Conservation (phyloP, 2,329 filamentous ascomycete species). For the Claviceps capensis region DNA sequence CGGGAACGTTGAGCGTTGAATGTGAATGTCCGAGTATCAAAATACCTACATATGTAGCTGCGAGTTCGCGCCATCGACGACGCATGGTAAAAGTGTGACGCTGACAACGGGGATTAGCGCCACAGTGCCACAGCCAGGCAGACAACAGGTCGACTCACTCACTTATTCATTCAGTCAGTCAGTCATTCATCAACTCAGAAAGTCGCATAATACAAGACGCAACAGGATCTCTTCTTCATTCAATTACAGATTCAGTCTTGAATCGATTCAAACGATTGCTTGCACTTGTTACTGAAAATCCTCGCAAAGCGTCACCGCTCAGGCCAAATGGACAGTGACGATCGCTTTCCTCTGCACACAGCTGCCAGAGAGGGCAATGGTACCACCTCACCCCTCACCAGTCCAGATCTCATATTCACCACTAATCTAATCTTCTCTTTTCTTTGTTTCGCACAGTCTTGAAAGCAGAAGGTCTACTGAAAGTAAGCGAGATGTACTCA, state of each 20-base stretch:
- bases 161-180: neutral
- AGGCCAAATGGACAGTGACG: constrained; percentile 22
- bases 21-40: too few species aligned
- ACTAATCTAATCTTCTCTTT: neutral
- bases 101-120: neutral
- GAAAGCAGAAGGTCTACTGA: constrained; percentile 9
- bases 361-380: constrained; percentile 75
- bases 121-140: neutral
- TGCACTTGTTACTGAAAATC: too few species aligned
- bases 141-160: neutral
- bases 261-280: too few species aligned
- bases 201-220: neutral
- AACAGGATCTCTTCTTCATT: neutral
- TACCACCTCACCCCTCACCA: constrained; percentile 22
- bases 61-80: too few species aligned
- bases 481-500: constrained; percentile 2
- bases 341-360: constrained; percentile 74
- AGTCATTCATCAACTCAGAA: too few species aligned
- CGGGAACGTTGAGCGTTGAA: too few species aligned
- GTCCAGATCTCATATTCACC: neutral
- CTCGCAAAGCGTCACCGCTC: neutral
- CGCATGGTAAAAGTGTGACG: constrained; percentile 13
- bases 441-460: constrained; percentile 2
- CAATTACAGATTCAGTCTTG: neutral
- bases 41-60: too few species aligned